These are phyloP conservation scores for Hemisphaericaspora lyxosophila DNA, from an alignment of 1,139 yeast genomes.

Conservation along the genomic window DNA sequence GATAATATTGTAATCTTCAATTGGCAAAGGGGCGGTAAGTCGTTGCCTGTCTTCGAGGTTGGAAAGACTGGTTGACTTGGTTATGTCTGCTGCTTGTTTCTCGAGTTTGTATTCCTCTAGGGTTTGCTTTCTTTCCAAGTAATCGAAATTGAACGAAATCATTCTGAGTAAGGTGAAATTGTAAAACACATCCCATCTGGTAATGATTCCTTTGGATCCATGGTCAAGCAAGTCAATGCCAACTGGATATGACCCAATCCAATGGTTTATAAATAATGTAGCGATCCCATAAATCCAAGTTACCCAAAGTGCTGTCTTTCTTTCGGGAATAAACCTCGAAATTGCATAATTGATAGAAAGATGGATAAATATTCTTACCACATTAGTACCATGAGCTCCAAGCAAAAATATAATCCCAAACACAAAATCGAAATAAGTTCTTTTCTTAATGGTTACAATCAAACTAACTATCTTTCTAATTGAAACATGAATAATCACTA, in stretches of 20 bases:
- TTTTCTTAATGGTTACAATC: constrained; percentile 21
- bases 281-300: constrained; percentile 81
- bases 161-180: constrained; percentile 84
- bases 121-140: constrained; percentile 44
- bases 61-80: constrained; percentile 13
- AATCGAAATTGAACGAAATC: constrained; percentile 82
- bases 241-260: constrained; percentile 53
- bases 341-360: constrained; percentile 54
- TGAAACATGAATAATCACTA: constrained; percentile 54
- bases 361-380: constrained; percentile 60
- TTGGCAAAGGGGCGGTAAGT: constrained; percentile 61
- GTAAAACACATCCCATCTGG: constrained; percentile 94
- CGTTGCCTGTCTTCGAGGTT: constrained; percentile 63
- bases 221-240: constrained; percentile 55
- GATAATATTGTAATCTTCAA: constrained; percentile 54
- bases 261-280: constrained; percentile 76
- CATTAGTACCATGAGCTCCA: constrained; percentile 78
- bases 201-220: constrained; percentile 69
- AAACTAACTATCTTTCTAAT: constrained; percentile 40
- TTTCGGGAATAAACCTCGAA: constrained; percentile 40
- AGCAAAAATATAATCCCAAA: constrained; percentile 72
- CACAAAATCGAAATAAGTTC: constrained; percentile 64
- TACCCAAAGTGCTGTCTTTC: constrained; percentile 29
- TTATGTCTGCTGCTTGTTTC: constrained; percentile 11
- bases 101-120: constrained; percentile 13